These are phyloP conservation scores for Boeremia exigua DNA, from an alignment of 2,329 filamentous ascomycete genomes.

Conservation along the genomic window DNA sequence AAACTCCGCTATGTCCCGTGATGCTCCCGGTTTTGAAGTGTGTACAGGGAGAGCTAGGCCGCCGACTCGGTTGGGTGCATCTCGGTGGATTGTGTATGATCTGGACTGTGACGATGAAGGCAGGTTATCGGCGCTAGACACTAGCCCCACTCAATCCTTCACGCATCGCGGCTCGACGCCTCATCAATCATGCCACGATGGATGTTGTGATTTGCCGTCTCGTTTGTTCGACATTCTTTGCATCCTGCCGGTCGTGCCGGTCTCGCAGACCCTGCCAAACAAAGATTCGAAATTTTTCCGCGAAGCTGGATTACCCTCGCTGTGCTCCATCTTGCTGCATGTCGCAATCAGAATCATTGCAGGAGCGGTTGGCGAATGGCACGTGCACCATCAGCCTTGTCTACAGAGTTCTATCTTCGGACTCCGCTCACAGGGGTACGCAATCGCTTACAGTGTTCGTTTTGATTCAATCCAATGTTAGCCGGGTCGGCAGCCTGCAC, in stretches of 20 bases:
- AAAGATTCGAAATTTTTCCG: background rate
- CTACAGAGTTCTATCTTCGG: constrained; percentile 1
- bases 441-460: background rate
- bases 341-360: constrained; percentile 3
- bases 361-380: background rate
- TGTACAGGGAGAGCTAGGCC: background rate
- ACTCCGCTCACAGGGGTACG: constrained; percentile 1
- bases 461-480: background rate
- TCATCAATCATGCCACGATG: background rate
- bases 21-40: background rate
- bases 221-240: background rate
- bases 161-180: background rate
- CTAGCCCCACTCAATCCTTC: background rate
- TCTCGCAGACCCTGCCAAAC: background rate
- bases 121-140: background rate
- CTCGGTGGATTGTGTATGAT: background rate
- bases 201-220: background rate
- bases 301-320: background rate
- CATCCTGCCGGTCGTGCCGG: background rate
- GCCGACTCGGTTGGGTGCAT: background rate
- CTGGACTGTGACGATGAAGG: constrained; percentile 7
- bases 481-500: background rate
- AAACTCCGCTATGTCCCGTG: constrained; percentile 1
- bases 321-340: background rate
- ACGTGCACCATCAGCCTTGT: constrained; percentile 12